Base-by-base conservation (phyloP, 2,329 filamentous ascomycete genomes). In the Colletotrichum sp. region DNA sequence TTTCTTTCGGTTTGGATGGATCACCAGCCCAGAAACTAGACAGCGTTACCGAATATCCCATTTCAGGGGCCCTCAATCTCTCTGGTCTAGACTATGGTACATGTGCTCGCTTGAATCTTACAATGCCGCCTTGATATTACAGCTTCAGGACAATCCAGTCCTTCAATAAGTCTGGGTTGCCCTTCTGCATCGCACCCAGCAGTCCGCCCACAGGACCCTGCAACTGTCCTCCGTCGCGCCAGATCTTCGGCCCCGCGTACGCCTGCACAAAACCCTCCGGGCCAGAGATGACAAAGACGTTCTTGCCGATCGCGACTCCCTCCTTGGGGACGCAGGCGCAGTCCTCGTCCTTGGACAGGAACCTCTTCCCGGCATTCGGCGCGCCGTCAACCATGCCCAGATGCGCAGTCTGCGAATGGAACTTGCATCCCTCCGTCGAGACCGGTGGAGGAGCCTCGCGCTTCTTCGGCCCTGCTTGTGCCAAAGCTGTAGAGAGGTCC, bases 241-340 rank as follows among this genome's bases (percentile, higher is more conserved):
- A 97, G 5, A 91, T 85, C 85, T 98, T 98, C 12, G 92, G 88
- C 2, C 97, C 96, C 4, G 95, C 95, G 85, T 94, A 95, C 78
- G 94, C 90, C 58, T 91, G 90, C 52, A 98, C 90, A 84, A 98
- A 98, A 1, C 97, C 96, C 70, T 98, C 95, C 0, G 97, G 96
- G 0, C 97, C 97, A 1, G 96, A 98, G 2, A 98, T 91, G 71
- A 98, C 88, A n/a, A 98, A 87, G 24, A 98, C 83, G 75, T 92
- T 93, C 77, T 89, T 91, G 1, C 90, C 88, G 10, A 84, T 80
- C 13, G 80, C 79, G 24, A 8, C 36, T 8, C 79, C 80, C 13
- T 78, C 62, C 1, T 69, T 72, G 12, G 78, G 62, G 2, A 77
- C 77, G 75, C 83, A 85, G 7, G 77, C 71, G 77, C 82, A 82